Conservation (phyloP, 2,329 filamentous ascomycete species). For the Tolypocladium amazonense region DNA sequence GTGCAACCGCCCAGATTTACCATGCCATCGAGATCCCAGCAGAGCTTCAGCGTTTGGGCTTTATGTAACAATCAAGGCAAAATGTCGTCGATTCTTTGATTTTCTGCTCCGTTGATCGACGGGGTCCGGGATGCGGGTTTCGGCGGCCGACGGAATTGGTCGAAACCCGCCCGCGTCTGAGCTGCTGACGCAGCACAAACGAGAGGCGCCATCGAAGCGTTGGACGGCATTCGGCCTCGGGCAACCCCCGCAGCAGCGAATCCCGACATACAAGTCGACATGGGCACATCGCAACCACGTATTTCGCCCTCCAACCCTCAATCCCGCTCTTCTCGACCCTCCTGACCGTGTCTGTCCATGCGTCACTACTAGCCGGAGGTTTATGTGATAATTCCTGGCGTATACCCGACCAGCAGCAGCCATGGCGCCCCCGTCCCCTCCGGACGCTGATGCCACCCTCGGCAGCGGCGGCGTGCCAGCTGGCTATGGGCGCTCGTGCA, state of each 20-base stretch:
- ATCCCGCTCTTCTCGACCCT: neutral
- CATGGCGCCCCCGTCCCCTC: neutral
- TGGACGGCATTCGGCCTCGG: neutral
- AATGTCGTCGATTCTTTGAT: neutral
- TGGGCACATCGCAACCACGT: neutral
- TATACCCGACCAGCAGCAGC: neutral
- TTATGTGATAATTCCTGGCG: neutral
- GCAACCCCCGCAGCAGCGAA: neutral
- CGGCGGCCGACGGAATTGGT: neutral
- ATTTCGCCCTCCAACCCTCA: neutral
- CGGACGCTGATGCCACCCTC: neutral
- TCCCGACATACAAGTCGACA: neutral
- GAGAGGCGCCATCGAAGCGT: neutral
- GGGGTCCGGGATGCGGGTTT: neutral
- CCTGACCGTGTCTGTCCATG: neutral
- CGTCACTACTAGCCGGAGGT: neutral
- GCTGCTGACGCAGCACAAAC: neutral
- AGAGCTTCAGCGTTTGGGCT: neutral
- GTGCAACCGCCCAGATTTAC: neutral
- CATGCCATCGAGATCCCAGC: neutral
- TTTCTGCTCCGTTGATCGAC: neutral
- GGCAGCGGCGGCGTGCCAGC: constrained; percentile 16
- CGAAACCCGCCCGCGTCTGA: neutral
- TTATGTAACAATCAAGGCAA: neutral
- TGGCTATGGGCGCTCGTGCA: constrained; percentile 33